phyloP scores from a whole-genome alignment of 306 rosid species.

The Casuarina glauca region DNA sequence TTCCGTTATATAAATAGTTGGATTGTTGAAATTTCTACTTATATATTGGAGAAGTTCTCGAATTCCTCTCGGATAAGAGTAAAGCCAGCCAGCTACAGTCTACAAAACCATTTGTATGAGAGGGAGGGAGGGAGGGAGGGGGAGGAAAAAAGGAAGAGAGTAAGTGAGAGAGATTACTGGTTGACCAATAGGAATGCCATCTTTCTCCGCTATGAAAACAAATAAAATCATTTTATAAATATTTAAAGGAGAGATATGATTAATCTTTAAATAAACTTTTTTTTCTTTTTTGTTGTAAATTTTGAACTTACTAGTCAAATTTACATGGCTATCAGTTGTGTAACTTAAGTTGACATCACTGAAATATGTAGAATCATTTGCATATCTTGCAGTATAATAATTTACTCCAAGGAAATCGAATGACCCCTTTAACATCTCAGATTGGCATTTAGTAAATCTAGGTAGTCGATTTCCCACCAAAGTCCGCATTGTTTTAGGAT shows the following conservation, averaged over 20 bases:
- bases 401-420: constrained; percentile 65
- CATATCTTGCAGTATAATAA: constrained; percentile 54
- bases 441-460: constrained; percentile 41
- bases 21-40: constrained; percentile 38
- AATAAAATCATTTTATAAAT: too few species aligned
- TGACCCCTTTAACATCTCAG: constrained; percentile 33
- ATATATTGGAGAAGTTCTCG: constrained; percentile 31
- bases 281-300: background rate
- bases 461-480: constrained; percentile 52
- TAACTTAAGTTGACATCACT: constrained; percentile 30
- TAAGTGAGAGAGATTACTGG: constrained; percentile 8
- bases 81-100: constrained; percentile 54
- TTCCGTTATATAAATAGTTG: constrained; percentile 52
- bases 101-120: constrained; percentile 21
- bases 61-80: constrained; percentile 49
- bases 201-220: constrained; percentile 17
- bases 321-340: constrained; percentile 27
- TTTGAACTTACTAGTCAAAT: constrained; percentile 35
- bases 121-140: too few species aligned
- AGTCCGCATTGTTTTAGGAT: constrained; percentile 45
- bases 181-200: constrained; percentile 31
- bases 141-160: too few species aligned
- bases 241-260: too few species aligned
- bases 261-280: background rate
- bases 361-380: constrained; percentile 19